Base-by-base conservation (phyloP, 306 rosid species). In the Sicyos baderoa region DNA sequence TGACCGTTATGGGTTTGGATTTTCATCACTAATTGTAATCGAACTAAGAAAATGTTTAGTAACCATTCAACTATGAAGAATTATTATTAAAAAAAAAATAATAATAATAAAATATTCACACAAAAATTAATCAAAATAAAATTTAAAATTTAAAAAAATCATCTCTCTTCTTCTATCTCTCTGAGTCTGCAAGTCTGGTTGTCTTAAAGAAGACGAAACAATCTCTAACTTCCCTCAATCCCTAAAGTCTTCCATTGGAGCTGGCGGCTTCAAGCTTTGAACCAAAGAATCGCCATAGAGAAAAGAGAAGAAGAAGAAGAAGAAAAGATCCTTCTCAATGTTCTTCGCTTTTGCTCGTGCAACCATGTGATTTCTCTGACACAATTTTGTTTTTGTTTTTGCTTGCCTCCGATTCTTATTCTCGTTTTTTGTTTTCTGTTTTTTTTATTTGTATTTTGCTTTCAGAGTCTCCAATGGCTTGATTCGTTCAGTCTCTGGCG, bases 281-380 rank as follows among this genome's bases (percentile, higher is more conserved):
- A 74, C 56, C 32, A 44, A 51, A 53, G 47, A 13, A 68, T 57
- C 50, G 19, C 15, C 51, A 21, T 17, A 40, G 6, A 32, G 37
- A 35, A 45, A 54, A 70, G 51, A 2, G 35, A 29, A 51, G 61
- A 45, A 67, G 67, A 35, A 59, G 65, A 58, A 29, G 67, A 35
- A 35, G 49, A 35, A 61, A 71, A 79, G 42, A 40, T 56, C 74
- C 61, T 74, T 78, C 78, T 76, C 79, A 47, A 74, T 81, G 86
- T 54, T 71, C 70, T 75, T 79, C 70, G 76, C 89, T 86, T 83
- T 91, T 79, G 82, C 72, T 71, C 77, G 60, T 37, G 72, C 55
- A 76, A 50, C 90, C 97, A 94, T 88, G 99, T 86, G 97, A 85
- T 78, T 80, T 5, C 72, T 87, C 95, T 83, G 95, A 86, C 95